A percentile compares a stretch with the other conserved stretches of the same genome.
Evolutionary conservation across 164 flowering plant genomes (phyloP).

Genomic region (Houttuynia cordata): DNA sequence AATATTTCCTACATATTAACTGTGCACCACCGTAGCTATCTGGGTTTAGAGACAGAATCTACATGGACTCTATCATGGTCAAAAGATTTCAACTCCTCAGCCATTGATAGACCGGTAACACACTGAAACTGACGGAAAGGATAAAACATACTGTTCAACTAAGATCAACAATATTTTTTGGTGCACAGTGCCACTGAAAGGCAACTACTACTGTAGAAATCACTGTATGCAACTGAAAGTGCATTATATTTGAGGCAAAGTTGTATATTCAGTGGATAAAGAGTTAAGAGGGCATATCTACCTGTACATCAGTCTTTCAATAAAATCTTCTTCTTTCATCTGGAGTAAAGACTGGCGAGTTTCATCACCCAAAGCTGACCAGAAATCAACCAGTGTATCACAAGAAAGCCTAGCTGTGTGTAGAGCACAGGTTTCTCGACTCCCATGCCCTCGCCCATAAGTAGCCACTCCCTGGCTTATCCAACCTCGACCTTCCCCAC

Average conservation of each 20-base stretch:
- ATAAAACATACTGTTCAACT: no score
- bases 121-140: background rate
- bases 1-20: no score
- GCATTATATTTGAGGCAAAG: background rate
- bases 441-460: conserved; percentile 93
- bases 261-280: background rate
- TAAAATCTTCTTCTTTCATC: conserved; percentile 99
- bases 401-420: conserved; percentile 94
- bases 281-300: conserved; percentile 13
- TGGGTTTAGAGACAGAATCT: no score
- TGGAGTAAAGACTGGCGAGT: conserved; percentile 75
- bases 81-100: no score
- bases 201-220: no score
- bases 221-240: no score
- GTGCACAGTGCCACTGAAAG: no score
- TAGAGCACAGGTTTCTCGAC: conserved; percentile 91
- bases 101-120: no score
- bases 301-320: conserved; percentile 97
- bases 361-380: conserved; percentile 95
- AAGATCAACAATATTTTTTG: no score
- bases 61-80: no score
- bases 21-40: no score
- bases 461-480: conserved; percentile 78
- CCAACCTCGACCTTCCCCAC: conserved; percentile 98
- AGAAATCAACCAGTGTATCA: conserved; percentile 90